phyloP scores from a whole-genome alignment of 305 asterid genomes.

The Caryopteris hybrid region DNA sequence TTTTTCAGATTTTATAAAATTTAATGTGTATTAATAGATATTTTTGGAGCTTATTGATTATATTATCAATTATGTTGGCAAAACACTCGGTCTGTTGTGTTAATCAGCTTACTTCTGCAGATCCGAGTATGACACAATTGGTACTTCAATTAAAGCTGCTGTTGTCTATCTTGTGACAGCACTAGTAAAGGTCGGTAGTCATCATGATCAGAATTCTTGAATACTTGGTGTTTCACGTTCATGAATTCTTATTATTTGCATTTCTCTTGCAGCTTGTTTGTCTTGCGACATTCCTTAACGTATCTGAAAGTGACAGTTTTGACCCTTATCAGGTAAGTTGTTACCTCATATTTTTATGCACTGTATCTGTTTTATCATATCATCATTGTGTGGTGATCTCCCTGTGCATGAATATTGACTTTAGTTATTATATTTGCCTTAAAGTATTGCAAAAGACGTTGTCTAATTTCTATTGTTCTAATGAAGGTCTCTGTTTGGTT shows the following conservation, averaged over 20 bases:
- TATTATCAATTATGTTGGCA: background rate
- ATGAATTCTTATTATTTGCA: background rate
- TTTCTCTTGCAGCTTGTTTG: slow-evolving; percentile 76
- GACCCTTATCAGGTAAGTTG: slow-evolving; percentile 86
- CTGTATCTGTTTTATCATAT: background rate
- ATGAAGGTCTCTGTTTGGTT: background rate
- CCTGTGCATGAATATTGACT: background rate
- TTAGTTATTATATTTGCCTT: background rate
- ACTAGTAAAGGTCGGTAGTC: slow-evolving; percentile 74
- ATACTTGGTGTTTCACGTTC: background rate
- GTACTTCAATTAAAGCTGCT: slow-evolving; percentile 85
- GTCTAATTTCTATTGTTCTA: background rate
- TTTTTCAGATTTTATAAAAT: background rate
- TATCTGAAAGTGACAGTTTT: slow-evolving; percentile 83
- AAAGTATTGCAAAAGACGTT: background rate
- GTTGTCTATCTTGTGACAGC: slow-evolving; percentile 83
- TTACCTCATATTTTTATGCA: background rate
- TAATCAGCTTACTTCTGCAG: slow-evolving; percentile 35
- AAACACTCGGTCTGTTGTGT: background rate
- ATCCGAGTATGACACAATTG: slow-evolving; percentile 95
- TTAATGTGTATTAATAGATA: background rate
- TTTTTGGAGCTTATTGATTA: slow-evolving; percentile 5
- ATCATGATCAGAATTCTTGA: background rate
- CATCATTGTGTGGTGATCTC: background rate
- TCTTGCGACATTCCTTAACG: slow-evolving; percentile 96